These are phyloP conservation scores for Endotrypanum monterogeii DNA, from an alignment of 208 protist genomes.

Conservation along the genomic window DNA sequence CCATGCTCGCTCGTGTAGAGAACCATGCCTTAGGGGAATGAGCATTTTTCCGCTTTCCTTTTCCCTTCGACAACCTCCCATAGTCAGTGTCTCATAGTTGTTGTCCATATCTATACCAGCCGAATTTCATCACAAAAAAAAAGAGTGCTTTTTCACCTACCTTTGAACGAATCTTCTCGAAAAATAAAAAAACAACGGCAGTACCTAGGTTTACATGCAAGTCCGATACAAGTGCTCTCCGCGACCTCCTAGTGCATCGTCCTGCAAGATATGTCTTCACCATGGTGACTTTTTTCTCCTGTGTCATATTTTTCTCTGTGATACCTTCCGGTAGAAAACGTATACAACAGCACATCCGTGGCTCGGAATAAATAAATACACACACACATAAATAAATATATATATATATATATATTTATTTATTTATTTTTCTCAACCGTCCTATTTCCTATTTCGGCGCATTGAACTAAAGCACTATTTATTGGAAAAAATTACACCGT, in stretches of 20 bases:
- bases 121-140: background rate
- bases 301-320: background rate
- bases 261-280: background rate
- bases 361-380: no score
- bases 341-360: background rate
- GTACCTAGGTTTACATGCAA: background rate
- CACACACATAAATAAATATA: no score
- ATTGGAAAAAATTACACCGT: background rate
- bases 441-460: background rate
- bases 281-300: background rate
- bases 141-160: background rate
- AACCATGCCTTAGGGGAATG: conserved; percentile 22
- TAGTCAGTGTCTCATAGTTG: background rate
- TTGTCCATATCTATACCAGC: background rate
- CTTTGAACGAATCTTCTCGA: background rate
- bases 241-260: background rate
- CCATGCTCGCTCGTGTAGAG: conserved; percentile 35
- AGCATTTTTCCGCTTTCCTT: background rate
- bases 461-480: background rate
- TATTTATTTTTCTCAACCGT: background rate
- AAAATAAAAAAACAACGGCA: background rate
- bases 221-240: no score
- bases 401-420: no score
- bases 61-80: background rate
- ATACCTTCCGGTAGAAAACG: background rate